Base-by-base conservation (phyloP, 1,284 basidiomycete genomes). In the Calocybe gambosa region DNA sequence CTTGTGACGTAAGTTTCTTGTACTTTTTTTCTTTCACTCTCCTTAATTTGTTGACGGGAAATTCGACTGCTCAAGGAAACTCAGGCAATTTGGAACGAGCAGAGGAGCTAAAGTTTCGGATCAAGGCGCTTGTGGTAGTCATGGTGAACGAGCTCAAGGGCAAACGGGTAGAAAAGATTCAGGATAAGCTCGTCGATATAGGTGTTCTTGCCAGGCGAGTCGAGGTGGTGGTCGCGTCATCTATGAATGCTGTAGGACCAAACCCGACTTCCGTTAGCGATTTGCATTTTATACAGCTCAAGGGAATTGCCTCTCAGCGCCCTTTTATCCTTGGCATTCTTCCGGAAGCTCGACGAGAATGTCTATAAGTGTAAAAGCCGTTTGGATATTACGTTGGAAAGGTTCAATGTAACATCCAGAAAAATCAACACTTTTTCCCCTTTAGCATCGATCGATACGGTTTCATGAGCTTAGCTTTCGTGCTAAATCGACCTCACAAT, bases 271-370 rank as follows among this genome's bases (percentile, higher is more conserved):
- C 5, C 15, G 26, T 26, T 12, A 50, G 49, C 16, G 42, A 50
- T 31, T 44, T 50, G 45, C 18, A 38, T 2, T 47, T 41, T 39
- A 43, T 50, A 7, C 31, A 50, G 2, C 45, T 50, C 2, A 38
- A 47, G 1, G 21, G 47, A 15, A 47, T 50, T 28, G 8, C 36
- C 4, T 47, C 45, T 3, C 45, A 50, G 16, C 38, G 44, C 9
- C 12, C 8, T 15, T 19, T 46, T n/a, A 26, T 26, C 26, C 43
- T 49, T 10, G 3, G 19, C 46, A 3, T 35, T 46, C 19, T 51
- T 45, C 18, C 39, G 31, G 15, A n/a, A 10, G 2, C 5, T 48
- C 1, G 48, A 51, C 20, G 46, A 47, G 1, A 48, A 31, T 16
- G 46, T 51, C 20, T 15, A 26, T 3, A 35, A 42, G 23, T 51